Evolutionary conservation across 805 yeast genomes (phyloP).

Genomic region (Nakazawaea molendinolei): DNA sequence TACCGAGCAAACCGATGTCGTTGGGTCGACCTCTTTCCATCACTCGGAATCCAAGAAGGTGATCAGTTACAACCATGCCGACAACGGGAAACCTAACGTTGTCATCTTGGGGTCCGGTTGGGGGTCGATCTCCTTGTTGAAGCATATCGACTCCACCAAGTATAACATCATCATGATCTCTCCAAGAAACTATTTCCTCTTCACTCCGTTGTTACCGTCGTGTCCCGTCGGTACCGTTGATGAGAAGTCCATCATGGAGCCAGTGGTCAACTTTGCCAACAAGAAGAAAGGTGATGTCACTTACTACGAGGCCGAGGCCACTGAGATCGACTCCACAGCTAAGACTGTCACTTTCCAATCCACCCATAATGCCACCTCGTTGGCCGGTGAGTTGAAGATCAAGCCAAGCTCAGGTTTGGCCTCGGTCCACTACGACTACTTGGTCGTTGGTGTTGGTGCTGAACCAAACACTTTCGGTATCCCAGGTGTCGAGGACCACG

Average conservation of each 20-base stretch:
- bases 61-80: slow-evolving; percentile 12
- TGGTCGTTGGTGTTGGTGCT: slow-evolving; percentile 52
- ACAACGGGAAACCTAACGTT: slow-evolving; percentile 14
- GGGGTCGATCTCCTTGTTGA: slow-evolving; percentile 47
- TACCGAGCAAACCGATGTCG: slow-evolving; percentile 1
- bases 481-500: slow-evolving; percentile 51
- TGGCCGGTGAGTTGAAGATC: slow-evolving; percentile 41
- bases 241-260: slow-evolving; percentile 45
- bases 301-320: slow-evolving; percentile 51
- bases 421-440: slow-evolving; percentile 43
- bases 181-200: slow-evolving; percentile 49
- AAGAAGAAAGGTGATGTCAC: slow-evolving; percentile 44
- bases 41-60: slow-evolving; percentile 5
- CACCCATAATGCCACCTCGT: slow-evolving; percentile 39
- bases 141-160: slow-evolving; percentile 45
- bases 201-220: slow-evolving; percentile 49
- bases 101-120: slow-evolving; percentile 52
- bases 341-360: slow-evolving; percentile 40
- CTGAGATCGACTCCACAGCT: slow-evolving; percentile 39
- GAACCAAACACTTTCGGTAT: slow-evolving; percentile 51
- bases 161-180: slow-evolving; percentile 49
- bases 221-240: slow-evolving; percentile 52
- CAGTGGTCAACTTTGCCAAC: slow-evolving; percentile 46
- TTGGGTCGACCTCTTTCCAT: slow-evolving; percentile 10
- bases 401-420: slow-evolving; percentile 35